These are phyloP conservation scores for Globisporangium iwayamae DNA, from an alignment of 352 stramenopile species.

Conservation along the genomic window DNA sequence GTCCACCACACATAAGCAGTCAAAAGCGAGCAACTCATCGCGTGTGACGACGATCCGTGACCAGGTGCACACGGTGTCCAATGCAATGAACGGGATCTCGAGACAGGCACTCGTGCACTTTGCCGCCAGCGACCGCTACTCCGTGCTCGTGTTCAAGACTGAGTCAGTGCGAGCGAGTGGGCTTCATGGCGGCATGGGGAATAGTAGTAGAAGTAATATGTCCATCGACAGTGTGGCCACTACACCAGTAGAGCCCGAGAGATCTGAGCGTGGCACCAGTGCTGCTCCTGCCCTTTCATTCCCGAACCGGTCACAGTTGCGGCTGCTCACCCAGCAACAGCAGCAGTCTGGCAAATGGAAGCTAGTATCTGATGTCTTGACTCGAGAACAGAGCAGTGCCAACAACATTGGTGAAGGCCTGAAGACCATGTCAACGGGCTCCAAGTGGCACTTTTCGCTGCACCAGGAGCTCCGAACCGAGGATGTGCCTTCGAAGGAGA, in stretches of 20 bases:
- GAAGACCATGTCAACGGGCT: background rate
- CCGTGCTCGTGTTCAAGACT: conserved; percentile 43
- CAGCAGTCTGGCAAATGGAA: conserved; percentile 5
- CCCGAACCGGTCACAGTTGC: background rate
- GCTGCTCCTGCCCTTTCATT: background rate
- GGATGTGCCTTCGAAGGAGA: conserved; percentile 47
- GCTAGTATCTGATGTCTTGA: background rate
- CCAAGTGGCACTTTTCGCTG: conserved; percentile 43
- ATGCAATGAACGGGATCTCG: background rate
- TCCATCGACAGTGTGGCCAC: background rate
- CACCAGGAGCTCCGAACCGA: conserved; percentile 22
- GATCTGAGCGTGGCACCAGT: background rate
- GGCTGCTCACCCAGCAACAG: conserved; percentile 1
- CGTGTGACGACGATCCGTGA: conserved; percentile 30
- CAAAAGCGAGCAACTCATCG: conserved; percentile 1
- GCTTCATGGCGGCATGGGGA: background rate
- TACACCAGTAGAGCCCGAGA: too few relatives aligned
- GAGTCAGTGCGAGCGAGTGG: conserved; percentile 17
- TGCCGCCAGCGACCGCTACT: conserved; percentile 41
- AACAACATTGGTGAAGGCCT: background rate
- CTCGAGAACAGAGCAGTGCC: background rate
- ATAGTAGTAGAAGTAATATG: background rate
- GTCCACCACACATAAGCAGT: conserved; percentile 5
- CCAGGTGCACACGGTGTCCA: conserved; percentile 21
- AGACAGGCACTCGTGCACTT: conserved; percentile 33